These are phyloP conservation scores for Isoetes taiwanensis DNA, from an alignment of 75 land plant species.

Conservation along the genomic window DNA sequence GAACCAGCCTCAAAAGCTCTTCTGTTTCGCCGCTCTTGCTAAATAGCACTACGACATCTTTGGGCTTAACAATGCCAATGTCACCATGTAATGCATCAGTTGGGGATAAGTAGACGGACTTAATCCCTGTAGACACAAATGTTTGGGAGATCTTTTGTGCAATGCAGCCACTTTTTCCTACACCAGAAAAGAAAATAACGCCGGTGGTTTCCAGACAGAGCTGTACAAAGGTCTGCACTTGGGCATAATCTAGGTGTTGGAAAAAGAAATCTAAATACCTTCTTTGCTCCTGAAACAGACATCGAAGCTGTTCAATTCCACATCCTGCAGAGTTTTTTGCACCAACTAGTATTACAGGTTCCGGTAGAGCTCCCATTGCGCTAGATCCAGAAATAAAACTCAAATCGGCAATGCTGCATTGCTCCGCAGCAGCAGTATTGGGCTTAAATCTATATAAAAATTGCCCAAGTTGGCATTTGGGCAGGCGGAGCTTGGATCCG, in stretches of 20 bases:
- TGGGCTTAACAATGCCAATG: conserved; percentile 49
- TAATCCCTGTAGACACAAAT: conserved; percentile 74
- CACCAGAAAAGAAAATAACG: conserved; percentile 87
- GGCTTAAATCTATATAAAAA: too few species aligned
- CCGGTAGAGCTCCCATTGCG: too few species aligned
- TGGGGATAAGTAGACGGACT: conserved; percentile 60
- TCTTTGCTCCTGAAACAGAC: conserved; percentile 60
- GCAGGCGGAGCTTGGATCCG: too few species aligned
- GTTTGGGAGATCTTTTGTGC: conserved; percentile 92
- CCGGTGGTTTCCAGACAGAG: conserved; percentile 43
- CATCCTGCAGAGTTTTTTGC: too few species aligned
- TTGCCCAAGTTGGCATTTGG: too few species aligned
- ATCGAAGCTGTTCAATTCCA: conserved; percentile 27
- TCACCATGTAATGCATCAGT: conserved; percentile 97
- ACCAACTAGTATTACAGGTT: too few species aligned
- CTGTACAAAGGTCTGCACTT: conserved; percentile 39
- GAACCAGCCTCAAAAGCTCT: conserved; percentile 64
- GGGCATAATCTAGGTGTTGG: conserved; percentile 48
- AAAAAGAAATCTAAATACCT: conserved; percentile 49
- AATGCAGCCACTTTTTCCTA: conserved; percentile 94
- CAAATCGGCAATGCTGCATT: too few species aligned
- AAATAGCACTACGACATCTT: conserved; percentile 56
- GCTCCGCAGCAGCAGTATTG: too few species aligned
- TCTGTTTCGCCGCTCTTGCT: conserved; percentile 85
- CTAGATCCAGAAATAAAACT: too few species aligned